Conservation (phyloP, 768 basidiomycete species). For the Suillus subluteus region DNA sequence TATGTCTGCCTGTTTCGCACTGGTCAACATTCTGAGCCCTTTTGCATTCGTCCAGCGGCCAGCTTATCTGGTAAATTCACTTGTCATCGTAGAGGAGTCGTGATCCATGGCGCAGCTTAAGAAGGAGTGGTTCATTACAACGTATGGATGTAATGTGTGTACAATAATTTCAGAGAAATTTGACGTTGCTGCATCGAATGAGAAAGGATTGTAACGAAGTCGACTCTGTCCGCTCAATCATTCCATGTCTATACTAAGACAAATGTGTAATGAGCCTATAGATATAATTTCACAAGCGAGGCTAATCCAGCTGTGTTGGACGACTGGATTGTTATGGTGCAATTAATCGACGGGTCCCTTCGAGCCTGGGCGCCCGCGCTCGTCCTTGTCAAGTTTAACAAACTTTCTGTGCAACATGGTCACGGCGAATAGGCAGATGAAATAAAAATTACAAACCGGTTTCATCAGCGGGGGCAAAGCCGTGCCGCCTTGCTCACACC, state of each 20-base stretch:
- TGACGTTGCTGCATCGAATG: background rate
- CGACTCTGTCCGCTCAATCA: background rate
- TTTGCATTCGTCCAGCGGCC: constrained; percentile 24
- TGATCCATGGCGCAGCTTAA: background rate
- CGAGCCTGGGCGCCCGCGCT: background rate
- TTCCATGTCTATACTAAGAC: background rate
- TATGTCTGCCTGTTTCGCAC: constrained; percentile 29
- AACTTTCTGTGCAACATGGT: too few species aligned
- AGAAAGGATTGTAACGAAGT: background rate
- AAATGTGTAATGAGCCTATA: background rate
- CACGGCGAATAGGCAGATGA: too few species aligned
- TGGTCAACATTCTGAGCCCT: background rate
- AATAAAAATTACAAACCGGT: too few species aligned
- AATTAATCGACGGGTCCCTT: background rate
- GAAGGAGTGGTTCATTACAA: background rate
- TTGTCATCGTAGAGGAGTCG: background rate
- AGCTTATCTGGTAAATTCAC: constrained; percentile 33
- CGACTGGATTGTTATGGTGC: background rate
- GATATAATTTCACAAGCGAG: background rate
- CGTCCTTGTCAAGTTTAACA: background rate
- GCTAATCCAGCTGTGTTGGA: background rate
- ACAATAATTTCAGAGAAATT: background rate
- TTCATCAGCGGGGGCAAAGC: too few species aligned
- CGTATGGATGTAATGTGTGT: background rate
- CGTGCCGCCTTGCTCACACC: too few species aligned